Percentiles rank a stretch among this genome's conserved stretches.
These are phyloP conservation scores for Paxillus ammoniavirescens DNA, from an alignment of 768 basidiomycete species.

Conservation along the genomic window DNA sequence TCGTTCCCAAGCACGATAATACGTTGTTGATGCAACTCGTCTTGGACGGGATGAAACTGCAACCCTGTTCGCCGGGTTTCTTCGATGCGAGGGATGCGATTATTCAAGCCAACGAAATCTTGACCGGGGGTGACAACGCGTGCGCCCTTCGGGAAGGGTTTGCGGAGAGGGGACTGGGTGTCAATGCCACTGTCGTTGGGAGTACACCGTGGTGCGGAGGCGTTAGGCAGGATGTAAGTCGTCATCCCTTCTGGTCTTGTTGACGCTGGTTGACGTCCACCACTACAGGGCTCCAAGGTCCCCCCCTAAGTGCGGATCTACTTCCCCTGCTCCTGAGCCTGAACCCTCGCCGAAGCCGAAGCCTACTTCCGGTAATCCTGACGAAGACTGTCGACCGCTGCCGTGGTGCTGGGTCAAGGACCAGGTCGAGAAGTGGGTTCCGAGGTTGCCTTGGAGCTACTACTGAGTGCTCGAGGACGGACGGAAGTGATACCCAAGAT, in stretches of 20 bases:
- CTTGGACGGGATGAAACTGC: slow-evolving; percentile 91
- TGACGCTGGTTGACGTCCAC: neutral
- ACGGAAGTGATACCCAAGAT: no score
- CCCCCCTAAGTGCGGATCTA: slow-evolving; percentile 37
- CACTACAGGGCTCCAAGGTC: slow-evolving; percentile 38
- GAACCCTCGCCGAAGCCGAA: slow-evolving; percentile 26
- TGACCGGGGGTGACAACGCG: slow-evolving; percentile 92
- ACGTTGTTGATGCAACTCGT: slow-evolving; percentile 83
- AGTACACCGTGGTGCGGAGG: slow-evolving; percentile 94
- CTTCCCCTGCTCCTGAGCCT: slow-evolving; percentile 9
- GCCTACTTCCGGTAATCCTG: slow-evolving; percentile 34
- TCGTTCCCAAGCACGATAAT: slow-evolving; percentile 91
- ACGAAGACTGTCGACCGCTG: slow-evolving; percentile 24
- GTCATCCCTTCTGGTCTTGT: neutral
- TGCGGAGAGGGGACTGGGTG: slow-evolving; percentile 75
- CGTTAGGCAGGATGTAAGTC: slow-evolving; percentile 60
- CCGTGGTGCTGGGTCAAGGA: slow-evolving; percentile 27
- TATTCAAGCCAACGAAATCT: slow-evolving; percentile 83
- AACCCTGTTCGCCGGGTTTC: slow-evolving; percentile 88
- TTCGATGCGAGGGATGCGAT: slow-evolving; percentile 89
- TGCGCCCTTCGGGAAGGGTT: slow-evolving; percentile 89
- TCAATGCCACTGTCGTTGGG: slow-evolving; percentile 70
- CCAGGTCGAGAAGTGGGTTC: slow-evolving; percentile 16
- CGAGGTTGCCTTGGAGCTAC: slow-evolving; percentile 17
- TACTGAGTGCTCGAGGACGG: slow-evolving; percentile 11